Conservation (phyloP, 2,329 filamentous ascomycete species). For the Sclerotinia sclerotiorum region DNA sequence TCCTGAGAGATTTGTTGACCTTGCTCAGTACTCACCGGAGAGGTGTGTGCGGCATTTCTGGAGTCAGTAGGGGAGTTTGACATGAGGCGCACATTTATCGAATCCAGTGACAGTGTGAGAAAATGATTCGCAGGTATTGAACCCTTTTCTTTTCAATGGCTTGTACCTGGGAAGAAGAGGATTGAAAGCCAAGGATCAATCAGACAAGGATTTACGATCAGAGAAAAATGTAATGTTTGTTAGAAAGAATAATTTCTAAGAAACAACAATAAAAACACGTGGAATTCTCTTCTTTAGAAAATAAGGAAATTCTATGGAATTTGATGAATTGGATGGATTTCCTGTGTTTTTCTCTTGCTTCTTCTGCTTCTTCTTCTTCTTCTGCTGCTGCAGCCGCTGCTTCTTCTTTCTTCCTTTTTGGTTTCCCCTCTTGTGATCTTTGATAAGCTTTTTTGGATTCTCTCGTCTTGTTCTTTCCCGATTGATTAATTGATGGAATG, state of each 20-base stretch:
- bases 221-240: slow-evolving; percentile 21
- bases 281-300: slow-evolving; percentile 14
- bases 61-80: slow-evolving; percentile 39
- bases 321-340: slow-evolving; percentile 5
- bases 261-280: slow-evolving; percentile 22
- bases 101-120: slow-evolving; percentile 37
- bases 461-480: slow-evolving; percentile 19
- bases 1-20: slow-evolving; percentile 32
- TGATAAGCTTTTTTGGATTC: not conserved
- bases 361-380: not conserved
- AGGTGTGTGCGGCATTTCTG: slow-evolving; percentile 40
- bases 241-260: slow-evolving; percentile 17
- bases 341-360: slow-evolving; percentile 8
- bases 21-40: slow-evolving; percentile 35
- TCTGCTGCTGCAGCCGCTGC: not conserved
- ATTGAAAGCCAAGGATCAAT: slow-evolving; percentile 23
- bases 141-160: slow-evolving; percentile 27
- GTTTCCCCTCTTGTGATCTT: slow-evolving; percentile 1
- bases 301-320: slow-evolving; percentile 21
- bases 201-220: slow-evolving; percentile 24
- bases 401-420: slow-evolving; percentile 1
- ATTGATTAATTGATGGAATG: not conserved
- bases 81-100: slow-evolving; percentile 43
- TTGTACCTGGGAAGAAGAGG: slow-evolving; percentile 13
- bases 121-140: slow-evolving; percentile 38